Evolutionary conservation across 1,284 basidiomycete species (phyloP), one percentile per base, ranked within the genome.

Genomic region (Polyporus tsugae): DNA sequence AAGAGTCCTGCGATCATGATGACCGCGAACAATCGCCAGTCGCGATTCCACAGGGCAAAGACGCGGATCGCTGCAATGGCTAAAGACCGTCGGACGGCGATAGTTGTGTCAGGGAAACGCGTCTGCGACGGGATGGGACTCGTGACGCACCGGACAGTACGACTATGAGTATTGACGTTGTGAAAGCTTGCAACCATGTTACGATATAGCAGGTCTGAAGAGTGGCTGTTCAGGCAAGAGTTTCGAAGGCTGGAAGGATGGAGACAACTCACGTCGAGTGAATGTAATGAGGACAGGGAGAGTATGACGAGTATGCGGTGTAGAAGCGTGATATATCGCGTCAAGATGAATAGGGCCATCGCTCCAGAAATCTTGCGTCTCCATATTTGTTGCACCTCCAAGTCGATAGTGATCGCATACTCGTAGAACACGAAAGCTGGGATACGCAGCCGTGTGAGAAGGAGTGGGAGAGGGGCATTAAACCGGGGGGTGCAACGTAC

Each of bases 331-430:
- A 73, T 25, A 42, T 73, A 73, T 36, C 72, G 68, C 17, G 72
- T 73, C 52, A 70, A 61, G 22, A 71, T 58, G 62, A 73, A 71
- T 9, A 73, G 64, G 11, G 66, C n/a, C 0, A 66, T 66, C 1
- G 66, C 68, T 17, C 58, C 64, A 9, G 72, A 69, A 0, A 63
- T 22, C 11, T 68, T 52, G 1, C 72, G 66, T 11, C 39, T 65
- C 72, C 72, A 73, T 29, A 73, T 61, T 25, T 71, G 72, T 22
- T 68, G 67, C 59, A 67, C 68, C 60, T 73, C 72, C 29, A 62
- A 41, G 35, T 39, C 63, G 49, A 73, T 15, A 1, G 72, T 73
- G 62, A 73, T 69, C 59, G 62, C 39, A 49, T 73, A 63, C 41
- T 73, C 72, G 39, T 73, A 73, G 15, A 71, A 22, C 2, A 64